A percentile compares a stretch with the other conserved stretches of the same genome.
Evolutionary conservation across 2,329 filamentous ascomycete genomes (phyloP).

Genomic region (Aspergillus alliaceus): DNA sequence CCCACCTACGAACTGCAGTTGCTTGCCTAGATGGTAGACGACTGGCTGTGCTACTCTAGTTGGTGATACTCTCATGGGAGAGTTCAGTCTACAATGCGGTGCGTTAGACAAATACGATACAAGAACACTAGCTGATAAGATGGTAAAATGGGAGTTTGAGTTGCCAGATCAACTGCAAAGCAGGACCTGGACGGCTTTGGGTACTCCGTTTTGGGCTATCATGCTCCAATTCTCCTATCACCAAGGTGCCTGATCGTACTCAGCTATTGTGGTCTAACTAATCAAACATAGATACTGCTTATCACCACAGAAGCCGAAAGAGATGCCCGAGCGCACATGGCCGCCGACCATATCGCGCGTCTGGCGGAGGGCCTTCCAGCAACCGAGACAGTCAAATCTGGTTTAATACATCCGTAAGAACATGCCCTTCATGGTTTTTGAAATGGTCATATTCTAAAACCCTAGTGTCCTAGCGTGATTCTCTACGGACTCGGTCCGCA

Average conservation of each 20-base stretch:
- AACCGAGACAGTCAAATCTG: neutral
- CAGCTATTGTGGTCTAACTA: neutral
- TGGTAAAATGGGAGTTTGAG: neutral
- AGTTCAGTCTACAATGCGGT: neutral
- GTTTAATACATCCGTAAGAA: neutral
- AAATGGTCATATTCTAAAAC: neutral
- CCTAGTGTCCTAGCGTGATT: constrained; percentile 19
- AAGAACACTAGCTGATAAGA: neutral
- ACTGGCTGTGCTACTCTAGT: neutral
- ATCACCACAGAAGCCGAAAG: neutral
- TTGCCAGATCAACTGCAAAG: neutral
- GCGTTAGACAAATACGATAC: neutral
- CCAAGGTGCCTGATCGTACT: neutral
- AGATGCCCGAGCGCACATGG: neutral
- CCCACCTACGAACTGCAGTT: neutral
- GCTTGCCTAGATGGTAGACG: neutral
- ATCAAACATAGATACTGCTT: neutral
- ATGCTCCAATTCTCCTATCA: neutral
- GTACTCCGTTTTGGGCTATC: neutral
- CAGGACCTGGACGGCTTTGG: neutral
- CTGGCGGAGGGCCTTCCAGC: neutral
- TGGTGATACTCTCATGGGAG: neutral
- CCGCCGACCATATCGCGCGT: neutral
- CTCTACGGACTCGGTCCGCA: constrained; percentile 25
- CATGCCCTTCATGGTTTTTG: accelerated